Base-by-base conservation (phyloP, 1,284 basidiomycete genomes). In the Fomitopsis pinicola region DNA sequence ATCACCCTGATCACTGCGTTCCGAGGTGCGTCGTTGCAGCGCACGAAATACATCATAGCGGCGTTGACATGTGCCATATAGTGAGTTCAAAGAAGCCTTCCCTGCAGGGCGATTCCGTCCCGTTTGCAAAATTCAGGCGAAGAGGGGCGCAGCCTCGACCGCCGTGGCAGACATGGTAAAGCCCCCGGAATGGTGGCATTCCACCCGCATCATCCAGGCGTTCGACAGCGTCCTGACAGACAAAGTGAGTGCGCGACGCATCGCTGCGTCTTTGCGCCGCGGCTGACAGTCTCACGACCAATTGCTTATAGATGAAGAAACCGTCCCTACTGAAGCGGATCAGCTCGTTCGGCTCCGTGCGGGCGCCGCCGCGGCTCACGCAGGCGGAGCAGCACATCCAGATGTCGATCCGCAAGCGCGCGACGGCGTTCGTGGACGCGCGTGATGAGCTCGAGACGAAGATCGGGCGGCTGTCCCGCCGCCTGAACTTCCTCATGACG, bases 71-170 rank as follows among this genome's bases (percentile, higher is more conserved):
- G 26, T 50, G 57, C 60, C 38, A 60, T 62, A 14, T 66, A 91
- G 90, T 63, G 96, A 98, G 74, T 93, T 97, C 79, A 95, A 95
- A 71, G 93, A 97, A 71, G 94, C 96, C 2, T 98, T 97, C 78
- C 95, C 96, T 3, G 92, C 90, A 2, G 94, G 95, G 54, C 83
- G 91, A 55, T 94, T 94, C 78, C 79, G 88, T 52, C 90, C 90
- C 12, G 84, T 89, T 45, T 94, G 89, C 80, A 92, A 90, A 73
- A 93, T 91, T 61, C 89, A 89, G 72, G 89, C 88, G 36, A 94
- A 91, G 76, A 82, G 88, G 58, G 90, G 87, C 36, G 88, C 85
- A 0, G 87, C 89, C n/a, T 89, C 88, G 30, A 82, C 88, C 36
- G 87, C 90, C 19, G 89, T 92, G 28, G 91, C 91, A 3, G 92